Evolutionary conservation across 2,329 filamentous ascomycete species (phyloP).

Genomic region (Trichophaea hybrida): DNA sequence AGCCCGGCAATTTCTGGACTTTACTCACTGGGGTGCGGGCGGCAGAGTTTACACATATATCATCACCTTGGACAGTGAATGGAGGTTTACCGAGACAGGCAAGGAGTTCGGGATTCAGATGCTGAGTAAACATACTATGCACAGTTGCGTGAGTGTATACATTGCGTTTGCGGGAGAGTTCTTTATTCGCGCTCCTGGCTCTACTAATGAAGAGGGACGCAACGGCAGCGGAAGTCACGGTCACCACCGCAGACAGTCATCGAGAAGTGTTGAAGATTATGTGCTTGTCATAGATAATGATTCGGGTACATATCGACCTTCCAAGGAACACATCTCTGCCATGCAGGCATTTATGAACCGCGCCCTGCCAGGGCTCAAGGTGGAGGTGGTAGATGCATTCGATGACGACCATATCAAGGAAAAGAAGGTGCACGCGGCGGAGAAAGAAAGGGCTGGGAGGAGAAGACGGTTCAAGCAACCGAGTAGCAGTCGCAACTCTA

Average conservation of each 20-base stretch:
- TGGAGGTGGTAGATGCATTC: slow-evolving; percentile 58
- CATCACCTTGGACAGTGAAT: slow-evolving; percentile 68
- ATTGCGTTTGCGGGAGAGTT: slow-evolving; percentile 90
- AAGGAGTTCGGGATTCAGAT: slow-evolving; percentile 92
- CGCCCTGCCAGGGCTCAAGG: slow-evolving; percentile 65
- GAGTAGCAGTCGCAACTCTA: slow-evolving; percentile 34
- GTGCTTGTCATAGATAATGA: slow-evolving; percentile 92
- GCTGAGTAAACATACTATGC: slow-evolving; percentile 91
- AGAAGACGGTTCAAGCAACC: slow-evolving; percentile 40
- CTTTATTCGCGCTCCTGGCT: slow-evolving; percentile 50
- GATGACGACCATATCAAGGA: slow-evolving; percentile 57
- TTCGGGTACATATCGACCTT: slow-evolving; percentile 81
- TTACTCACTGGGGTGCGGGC: slow-evolving; percentile 74
- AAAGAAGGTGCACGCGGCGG: slow-evolving; percentile 59
- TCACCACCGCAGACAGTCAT: slow-evolving; percentile 26
- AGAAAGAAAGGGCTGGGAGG: slow-evolving; percentile 50
- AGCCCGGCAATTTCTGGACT: slow-evolving; percentile 65
- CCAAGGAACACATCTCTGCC: slow-evolving; percentile 57
- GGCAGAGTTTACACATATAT: slow-evolving; percentile 85
- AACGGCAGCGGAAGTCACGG: slow-evolving; percentile 4
- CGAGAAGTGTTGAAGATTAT: slow-evolving; percentile 48
- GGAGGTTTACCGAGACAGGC: slow-evolving; percentile 88
- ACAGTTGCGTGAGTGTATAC: slow-evolving; percentile 80
- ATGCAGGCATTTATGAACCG: slow-evolving; percentile 54
- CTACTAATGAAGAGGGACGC: slow-evolving; percentile 33